Evolutionary conservation across 306 rosid genomes (phyloP).

Genomic region (Senna siamea): DNA sequence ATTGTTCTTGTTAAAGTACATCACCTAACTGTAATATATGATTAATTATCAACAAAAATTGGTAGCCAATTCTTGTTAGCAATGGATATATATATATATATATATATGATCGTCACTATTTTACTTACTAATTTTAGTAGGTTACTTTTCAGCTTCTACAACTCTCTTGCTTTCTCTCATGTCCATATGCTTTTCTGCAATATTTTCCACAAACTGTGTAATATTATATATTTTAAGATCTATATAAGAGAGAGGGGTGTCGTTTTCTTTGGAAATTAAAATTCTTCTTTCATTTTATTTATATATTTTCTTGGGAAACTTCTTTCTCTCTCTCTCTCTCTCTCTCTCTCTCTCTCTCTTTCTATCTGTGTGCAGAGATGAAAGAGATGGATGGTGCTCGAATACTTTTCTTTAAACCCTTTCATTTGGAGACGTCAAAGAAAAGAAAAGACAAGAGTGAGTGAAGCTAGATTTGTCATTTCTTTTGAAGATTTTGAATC

Average conservation of each 20-base stretch:
- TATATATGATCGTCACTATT: too few relatives aligned
- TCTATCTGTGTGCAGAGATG: neutral
- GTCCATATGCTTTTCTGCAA: neutral
- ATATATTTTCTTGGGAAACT: neutral
- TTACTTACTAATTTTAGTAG: too few relatives aligned
- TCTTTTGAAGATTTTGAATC: neutral
- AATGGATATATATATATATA: too few relatives aligned
- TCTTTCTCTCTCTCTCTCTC: neutral
- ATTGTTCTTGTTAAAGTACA: conserved; percentile 23
- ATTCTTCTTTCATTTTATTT: conserved; percentile 4
- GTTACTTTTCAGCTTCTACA: neutral
- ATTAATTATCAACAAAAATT: conserved; percentile 19
- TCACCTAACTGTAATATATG: conserved; percentile 37
- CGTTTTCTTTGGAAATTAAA: conserved; percentile 42
- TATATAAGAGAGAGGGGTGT: conserved; percentile 20
- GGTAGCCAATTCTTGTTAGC: conserved; percentile 40
- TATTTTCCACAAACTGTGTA: neutral
- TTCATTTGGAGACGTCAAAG: conserved; percentile 15
- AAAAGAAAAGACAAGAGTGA: conserved; percentile 26
- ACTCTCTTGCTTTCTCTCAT: neutral
- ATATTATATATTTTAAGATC: neutral
- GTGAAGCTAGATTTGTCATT: neutral
- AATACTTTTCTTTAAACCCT: conserved; percentile 38
- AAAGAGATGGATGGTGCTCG: conserved; percentile 37
- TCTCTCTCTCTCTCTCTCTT: neutral